phyloP scores from a whole-genome alignment of 306 rosid species.

The Coriaria nepalensis region DNA sequence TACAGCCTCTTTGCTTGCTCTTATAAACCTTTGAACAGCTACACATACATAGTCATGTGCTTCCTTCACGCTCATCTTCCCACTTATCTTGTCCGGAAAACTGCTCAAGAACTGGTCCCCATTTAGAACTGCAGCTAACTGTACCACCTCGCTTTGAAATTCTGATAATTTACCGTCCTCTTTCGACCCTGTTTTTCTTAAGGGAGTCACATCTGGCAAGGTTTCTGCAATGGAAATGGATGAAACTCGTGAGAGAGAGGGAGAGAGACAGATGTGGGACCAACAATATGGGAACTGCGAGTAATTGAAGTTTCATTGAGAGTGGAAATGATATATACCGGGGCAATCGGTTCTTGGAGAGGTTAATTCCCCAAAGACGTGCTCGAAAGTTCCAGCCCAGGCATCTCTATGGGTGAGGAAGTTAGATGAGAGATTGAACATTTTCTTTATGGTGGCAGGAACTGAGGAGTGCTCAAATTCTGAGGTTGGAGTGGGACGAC shows the following conservation, averaged over 20 bases:
- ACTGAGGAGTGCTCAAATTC: conserved; percentile 97
- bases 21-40: conserved; percentile 81
- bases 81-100: conserved; percentile 77
- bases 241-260: too few relatives aligned
- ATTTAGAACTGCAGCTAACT: conserved; percentile 82
- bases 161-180: conserved; percentile 52
- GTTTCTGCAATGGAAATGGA: conserved; percentile 34
- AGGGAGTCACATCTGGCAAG: conserved; percentile 66
- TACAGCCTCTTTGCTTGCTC: conserved; percentile 94
- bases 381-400: conserved; percentile 97
- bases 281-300: too few relatives aligned
- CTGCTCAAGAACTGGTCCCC: conserved; percentile 91
- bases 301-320: too few relatives aligned
- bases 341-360: conserved; percentile 94
- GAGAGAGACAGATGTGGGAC: too few relatives aligned
- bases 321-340: conserved; percentile 24
- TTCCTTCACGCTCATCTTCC: conserved; percentile 70
- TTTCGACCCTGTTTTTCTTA: conserved; percentile 61
- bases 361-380: conserved; percentile 48
- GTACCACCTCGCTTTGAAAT: conserved; percentile 90
- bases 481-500: conserved; percentile 81
- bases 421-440: conserved; percentile 79
- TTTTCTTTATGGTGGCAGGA: conserved; percentile 95
- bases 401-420: conserved; percentile 97
- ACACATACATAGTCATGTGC: conserved; percentile 67